Evolutionary conservation across 257 asterid species (phyloP), one percentile per base, ranked within the genome.

Genomic region (Solanum chiquidenum): DNA sequence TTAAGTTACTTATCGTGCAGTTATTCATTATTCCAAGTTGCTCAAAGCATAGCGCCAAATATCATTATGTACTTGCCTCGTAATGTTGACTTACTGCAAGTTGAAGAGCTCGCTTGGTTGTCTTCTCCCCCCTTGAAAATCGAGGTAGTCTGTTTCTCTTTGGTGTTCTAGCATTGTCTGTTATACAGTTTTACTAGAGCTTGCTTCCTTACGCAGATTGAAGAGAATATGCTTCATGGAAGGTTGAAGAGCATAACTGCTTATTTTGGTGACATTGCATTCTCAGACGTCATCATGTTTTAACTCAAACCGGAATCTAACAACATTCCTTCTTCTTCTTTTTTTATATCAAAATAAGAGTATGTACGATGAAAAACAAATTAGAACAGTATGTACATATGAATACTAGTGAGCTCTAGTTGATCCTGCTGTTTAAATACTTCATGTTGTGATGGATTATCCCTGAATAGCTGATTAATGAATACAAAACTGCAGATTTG

Each of bases 61-160:
- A 92, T 96, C 86, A 91, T 95, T n/a, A 91, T 96, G 95, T 96
- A 88, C 90, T 92, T 95, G 90, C 99, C 98, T 64, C 93, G 93
- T 84, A 95, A 94, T 85, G 86, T 93, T 18, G 96, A 94, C 90
- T 12, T 94, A 91, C 91, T 89, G 84, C 94, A 96, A 90, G 95
- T 92, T 64, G 93, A 90, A 73, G 94, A 93, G 83, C 96, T 95
- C 72, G 90, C 98, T 12, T 96, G 98, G 98, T 80, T 95, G 85
- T 94, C 96, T 49, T 94, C 98, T 86, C 98, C 98, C 62, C 98
- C 98, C 58, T 88, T 95, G 88, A 91, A 92, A 80, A 46, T 92
- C 5, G 93, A 94, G 96, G 98, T 95, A 90, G 8, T 82, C 42
- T 52, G 13, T 2, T 52, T 87, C 84, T 74, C 84, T 44, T 42